A percentile compares a stretch with the other conserved stretches of the same genome.
Conservation (phyloP, 2,329 filamentous ascomycete genomes). For the Pestalotiopsis sp. region DNA sequence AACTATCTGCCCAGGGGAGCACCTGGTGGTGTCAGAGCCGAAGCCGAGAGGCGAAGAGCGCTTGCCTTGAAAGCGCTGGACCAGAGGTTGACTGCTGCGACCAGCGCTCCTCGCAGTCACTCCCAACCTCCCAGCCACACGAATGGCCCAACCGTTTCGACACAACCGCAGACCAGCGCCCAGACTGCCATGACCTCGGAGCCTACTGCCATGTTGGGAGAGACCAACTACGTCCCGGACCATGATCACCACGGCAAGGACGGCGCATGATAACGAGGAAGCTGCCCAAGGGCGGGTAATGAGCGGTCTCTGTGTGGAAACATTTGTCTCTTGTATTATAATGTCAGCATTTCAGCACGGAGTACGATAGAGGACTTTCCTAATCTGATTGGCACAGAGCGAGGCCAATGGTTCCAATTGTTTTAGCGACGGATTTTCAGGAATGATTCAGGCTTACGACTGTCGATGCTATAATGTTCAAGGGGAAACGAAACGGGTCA, state of each 20-base stretch:
- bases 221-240: constrained; percentile 72
- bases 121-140: constrained; percentile 45
- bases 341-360: constrained; percentile 25
- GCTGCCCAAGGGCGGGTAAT: background rate
- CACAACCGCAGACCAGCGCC: constrained; percentile 56
- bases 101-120: constrained; percentile 42
- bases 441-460: background rate
- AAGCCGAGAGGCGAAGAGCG: constrained; percentile 87
- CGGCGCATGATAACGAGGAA: constrained; percentile 12
- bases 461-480: background rate
- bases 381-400: constrained; percentile 2
- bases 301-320: background rate
- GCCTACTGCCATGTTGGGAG: constrained; percentile 61
- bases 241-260: constrained; percentile 46
- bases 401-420: background rate
- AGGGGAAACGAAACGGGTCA: background rate
- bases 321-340: constrained; percentile 25
- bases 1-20: constrained; percentile 57
- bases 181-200: constrained; percentile 62
- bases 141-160: constrained; percentile 58
- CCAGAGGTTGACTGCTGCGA: constrained; percentile 85
- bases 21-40: constrained; percentile 76
- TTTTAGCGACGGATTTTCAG: constrained; percentile 8
- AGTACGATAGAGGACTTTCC: constrained; percentile 21
- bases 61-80: constrained; percentile 90